Percentiles rank a stretch among this genome's conserved stretches.
Conservation (phyloP, 2,329 filamentous ascomycete species). For the Botrytis cinerea region DNA sequence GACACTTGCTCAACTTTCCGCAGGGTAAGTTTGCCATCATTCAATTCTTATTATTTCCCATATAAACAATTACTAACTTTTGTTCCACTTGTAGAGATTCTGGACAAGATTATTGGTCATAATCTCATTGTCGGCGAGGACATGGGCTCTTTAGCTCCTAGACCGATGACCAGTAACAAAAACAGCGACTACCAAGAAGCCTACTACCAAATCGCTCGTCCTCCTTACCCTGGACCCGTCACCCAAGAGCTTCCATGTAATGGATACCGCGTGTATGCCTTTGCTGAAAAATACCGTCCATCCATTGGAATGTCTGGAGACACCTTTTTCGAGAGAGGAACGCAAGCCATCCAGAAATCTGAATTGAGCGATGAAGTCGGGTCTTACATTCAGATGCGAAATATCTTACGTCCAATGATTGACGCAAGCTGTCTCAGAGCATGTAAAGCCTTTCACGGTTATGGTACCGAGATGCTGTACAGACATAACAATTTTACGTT, state of each 20-base stretch:
- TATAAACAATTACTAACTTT: neutral
- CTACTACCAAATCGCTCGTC: neutral
- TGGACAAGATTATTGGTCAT: neutral
- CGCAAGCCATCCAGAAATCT: neutral
- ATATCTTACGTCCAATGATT: neutral
- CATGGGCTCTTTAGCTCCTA: neutral
- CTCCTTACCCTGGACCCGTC: neutral
- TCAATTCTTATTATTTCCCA: neutral
- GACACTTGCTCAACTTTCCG: neutral
- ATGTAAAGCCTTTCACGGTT: neutral
- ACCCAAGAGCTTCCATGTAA: neutral
- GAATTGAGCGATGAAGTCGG: neutral
- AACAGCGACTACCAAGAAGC: neutral
- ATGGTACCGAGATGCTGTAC: neutral
- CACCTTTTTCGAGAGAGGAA: neutral
- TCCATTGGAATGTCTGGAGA: neutral
- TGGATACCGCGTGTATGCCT: neutral
- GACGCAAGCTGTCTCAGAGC: constrained; percentile 2
- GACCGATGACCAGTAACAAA: neutral
- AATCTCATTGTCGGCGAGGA: neutral
- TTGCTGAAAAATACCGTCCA: neutral
- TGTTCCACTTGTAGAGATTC: neutral
- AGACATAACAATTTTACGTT: neutral
- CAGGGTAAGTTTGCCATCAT: neutral
- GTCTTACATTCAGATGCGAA: neutral